Percentiles rank a stretch among this genome's conserved stretches.
Evolutionary conservation across 2,329 filamentous ascomycete species (phyloP).

Genomic region (Fusarium citri): DNA sequence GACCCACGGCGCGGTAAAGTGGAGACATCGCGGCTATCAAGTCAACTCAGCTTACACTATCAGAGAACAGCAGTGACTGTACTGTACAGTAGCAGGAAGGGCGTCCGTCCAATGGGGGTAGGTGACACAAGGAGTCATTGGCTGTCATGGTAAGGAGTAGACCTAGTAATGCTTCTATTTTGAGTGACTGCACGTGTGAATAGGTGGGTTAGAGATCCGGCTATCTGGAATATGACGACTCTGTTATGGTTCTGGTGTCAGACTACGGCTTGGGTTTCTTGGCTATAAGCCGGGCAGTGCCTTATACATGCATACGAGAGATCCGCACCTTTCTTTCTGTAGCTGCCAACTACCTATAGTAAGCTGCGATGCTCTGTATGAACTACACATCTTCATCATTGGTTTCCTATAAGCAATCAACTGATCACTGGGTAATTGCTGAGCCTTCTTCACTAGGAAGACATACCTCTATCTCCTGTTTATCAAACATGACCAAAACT

Average conservation of each 20-base stretch:
- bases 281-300: neutral
- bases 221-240: neutral
- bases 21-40: conserved; percentile 4
- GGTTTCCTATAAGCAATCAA: neutral
- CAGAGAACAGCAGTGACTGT: neutral
- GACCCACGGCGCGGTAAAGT: conserved; percentile 4
- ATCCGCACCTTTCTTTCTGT: neutral
- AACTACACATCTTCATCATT: neutral
- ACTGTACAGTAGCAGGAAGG: neutral
- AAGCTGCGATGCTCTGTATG: neutral
- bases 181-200: neutral
- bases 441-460: neutral
- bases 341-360: neutral
- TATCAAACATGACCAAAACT: neutral
- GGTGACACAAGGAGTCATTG: too few species aligned
- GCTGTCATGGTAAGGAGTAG: neutral
- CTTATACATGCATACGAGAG: neutral
- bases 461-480: neutral
- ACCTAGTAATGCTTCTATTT: neutral
- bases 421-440: neutral
- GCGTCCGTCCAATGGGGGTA: neutral
- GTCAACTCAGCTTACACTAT: conserved; percentile 3
- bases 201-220: neutral
- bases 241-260: neutral
- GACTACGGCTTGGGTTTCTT: neutral